Evolutionary conservation across 352 stramenopile genomes (phyloP), one percentile per base, ranked within the genome.

Genomic region (Phytopythium kandeliae): DNA sequence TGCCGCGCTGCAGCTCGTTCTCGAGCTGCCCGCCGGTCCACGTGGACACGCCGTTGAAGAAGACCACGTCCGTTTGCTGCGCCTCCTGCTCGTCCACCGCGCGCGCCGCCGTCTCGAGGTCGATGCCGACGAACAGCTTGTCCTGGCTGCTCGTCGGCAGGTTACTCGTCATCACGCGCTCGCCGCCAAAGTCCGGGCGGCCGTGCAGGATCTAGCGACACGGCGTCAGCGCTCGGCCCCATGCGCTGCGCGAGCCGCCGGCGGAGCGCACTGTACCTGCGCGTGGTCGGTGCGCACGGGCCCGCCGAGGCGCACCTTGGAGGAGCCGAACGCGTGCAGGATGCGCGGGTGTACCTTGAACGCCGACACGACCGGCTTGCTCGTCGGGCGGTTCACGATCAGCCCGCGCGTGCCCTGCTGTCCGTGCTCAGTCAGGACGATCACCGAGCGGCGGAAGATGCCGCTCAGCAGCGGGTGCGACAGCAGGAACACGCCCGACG

Each of bases 1-100:
- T 77, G 34, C 83, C 83, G 13, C 71, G 65, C 37, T 71, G 65
- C 50, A 94, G 61, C 56, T 94, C 83, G 5, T 59, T 74, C 30
- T 92, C 74, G 31, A 94, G 63, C 48, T 92, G 79, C 3, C 69
- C 76, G 4, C 73, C 45, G 25, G 57, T 85, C 83, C 83, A 94
- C 35, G 71, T 76, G 1, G 78, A 89, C 35, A 86, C 62, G 24
- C 83, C 83, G 41, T 74, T 86, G 63, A 94, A 64, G 55, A 92
- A 94, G 51, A 91, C 70, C 1, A 94, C 62, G 43, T 93, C 72
- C 17, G 61, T 71, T 48, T 73, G 72, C 55, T 83, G 61, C 17
- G 73, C 60, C 47, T 54, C 68, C 37, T 86, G 55, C 24, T 73
- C 59, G 36, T 89, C 65, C 36, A 86, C 67, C 1, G 78, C 70